Conservation (phyloP, 805 yeast species). For the Metschnikowia drakensbergensis region DNA sequence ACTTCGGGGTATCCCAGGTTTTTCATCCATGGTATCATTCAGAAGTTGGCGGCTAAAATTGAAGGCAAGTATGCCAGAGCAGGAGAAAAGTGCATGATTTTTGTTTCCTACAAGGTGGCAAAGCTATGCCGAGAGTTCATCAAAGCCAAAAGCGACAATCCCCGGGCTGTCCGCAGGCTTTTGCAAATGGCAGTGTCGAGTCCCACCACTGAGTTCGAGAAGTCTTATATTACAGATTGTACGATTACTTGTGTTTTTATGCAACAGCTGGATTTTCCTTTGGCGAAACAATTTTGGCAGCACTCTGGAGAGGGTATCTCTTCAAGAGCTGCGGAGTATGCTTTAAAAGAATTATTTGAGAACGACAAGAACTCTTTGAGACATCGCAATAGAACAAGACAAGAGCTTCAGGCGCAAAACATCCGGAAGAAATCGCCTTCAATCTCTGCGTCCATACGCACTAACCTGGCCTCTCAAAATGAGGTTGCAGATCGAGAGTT, state of each 20-base stretch:
- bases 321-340: conserved; percentile 83
- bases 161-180: conserved; percentile 45
- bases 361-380: conserved; percentile 16
- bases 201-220: conserved; percentile 58
- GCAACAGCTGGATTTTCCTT: conserved; percentile 50
- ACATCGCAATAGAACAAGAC: conserved; percentile 20
- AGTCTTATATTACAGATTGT: conserved; percentile 57
- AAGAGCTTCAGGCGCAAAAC: conserved; percentile 33
- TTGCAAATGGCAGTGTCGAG: conserved; percentile 70
- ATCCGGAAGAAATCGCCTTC: conserved; percentile 34
- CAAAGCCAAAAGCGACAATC: conserved; percentile 33
- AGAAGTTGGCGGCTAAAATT: conserved; percentile 49
- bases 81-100: conserved; percentile 69
- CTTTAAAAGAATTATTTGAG: conserved; percentile 53
- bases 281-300: conserved; percentile 92
- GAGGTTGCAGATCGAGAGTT: conserved; percentile 49
- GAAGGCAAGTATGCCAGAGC: conserved; percentile 74
- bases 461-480: conserved; percentile 19
- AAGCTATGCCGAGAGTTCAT: conserved; percentile 82
- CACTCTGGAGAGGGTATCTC: conserved; percentile 97
- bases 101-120: conserved; percentile 76
- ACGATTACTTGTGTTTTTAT: conserved; percentile 78
- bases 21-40: conserved; percentile 62
- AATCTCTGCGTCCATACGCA: conserved; percentile 25
- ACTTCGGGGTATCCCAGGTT: conserved; percentile 87